Evolutionary conservation across 2,329 filamentous ascomycete genomes (phyloP).

Genomic region (Exophiala xenobiotica): DNA sequence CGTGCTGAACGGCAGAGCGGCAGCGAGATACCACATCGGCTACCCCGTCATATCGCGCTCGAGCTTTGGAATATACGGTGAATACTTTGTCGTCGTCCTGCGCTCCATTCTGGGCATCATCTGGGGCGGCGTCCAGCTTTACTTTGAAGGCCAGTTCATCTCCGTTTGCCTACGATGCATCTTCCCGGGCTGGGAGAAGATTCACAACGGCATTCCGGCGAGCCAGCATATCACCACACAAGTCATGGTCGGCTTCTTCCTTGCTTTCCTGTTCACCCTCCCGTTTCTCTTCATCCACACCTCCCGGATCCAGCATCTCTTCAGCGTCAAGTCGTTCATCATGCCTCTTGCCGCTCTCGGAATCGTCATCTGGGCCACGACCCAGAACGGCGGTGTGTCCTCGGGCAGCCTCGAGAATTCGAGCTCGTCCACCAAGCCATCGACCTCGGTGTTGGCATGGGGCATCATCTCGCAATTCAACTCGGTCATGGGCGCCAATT

Average conservation of each 20-base stretch:
- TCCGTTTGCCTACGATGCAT: slow-evolving; percentile 33
- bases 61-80: slow-evolving; percentile 35
- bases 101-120: slow-evolving; percentile 41
- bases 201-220: slow-evolving; percentile 31
- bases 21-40: slow-evolving; percentile 32
- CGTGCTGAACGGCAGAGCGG: slow-evolving; percentile 31
- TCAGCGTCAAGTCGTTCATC: slow-evolving; percentile 39
- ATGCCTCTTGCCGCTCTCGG: slow-evolving; percentile 40
- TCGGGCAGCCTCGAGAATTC: slow-evolving; percentile 8
- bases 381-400: slow-evolving; percentile 30
- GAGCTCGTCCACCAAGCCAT: slow-evolving; percentile 11
- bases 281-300: slow-evolving; percentile 39
- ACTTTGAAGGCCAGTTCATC: slow-evolving; percentile 31
- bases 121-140: slow-evolving; percentile 34
- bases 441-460: slow-evolving; percentile 38
- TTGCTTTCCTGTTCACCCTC: slow-evolving; percentile 31
- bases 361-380: slow-evolving; percentile 39
- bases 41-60: slow-evolving; percentile 35
- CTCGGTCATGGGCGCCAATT: slow-evolving; percentile 40
- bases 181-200: slow-evolving; percentile 30
- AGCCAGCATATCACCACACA: slow-evolving; percentile 32
- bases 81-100: slow-evolving; percentile 37
- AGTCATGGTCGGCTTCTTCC: slow-evolving; percentile 30
- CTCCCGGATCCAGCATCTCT: slow-evolving; percentile 38
- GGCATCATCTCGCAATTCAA: slow-evolving; percentile 42